Base-by-base conservation (phyloP, 768 basidiomycete genomes). In the Strobilomyces dryophilus region DNA sequence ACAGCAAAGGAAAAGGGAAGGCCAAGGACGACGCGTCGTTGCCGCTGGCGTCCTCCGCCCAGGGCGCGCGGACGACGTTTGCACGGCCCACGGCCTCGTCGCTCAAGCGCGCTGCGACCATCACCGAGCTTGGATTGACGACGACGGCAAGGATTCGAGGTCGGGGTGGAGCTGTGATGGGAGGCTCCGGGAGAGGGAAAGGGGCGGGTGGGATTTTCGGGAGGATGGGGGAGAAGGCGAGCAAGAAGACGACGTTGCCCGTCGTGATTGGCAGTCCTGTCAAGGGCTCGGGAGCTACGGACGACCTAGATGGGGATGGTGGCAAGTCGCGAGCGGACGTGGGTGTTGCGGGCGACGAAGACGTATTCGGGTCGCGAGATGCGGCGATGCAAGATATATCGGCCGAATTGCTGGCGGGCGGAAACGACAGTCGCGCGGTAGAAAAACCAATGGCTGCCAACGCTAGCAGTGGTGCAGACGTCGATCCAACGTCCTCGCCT, bases 201-300 rank as follows among this genome's bases (percentile, higher is more conserved):
- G n/a, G n/a, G n/a, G n/a, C n/a, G 39, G 59, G 56, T 5, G 61
- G 66, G 7, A 64, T 70, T 8, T 64, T 66, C 49, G 58, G 62
- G 26, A 60, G 51, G 51, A 29, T 48, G 8, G 62, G 65, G 3
- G 57, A 62, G 24, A 68, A 67, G 46, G 76, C 66, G 18, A 79
- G 77, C 57, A 73, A 72, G 67, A 73, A 73, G 61, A 69, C 74
- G n/a, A 73, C 61, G 32, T 56, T 79, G 43, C 76, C 78, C 3
- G 69, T 68, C 21, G 78, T 79, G 8, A 64, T 64, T 47, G 79
- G 69, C 5, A 79, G 77, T 52, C 77, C 78, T 3, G 74, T 75
- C 51, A 79, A 80, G 56, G 74, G 67, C 11, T 66, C 65, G 29
- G 58, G 55, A 4, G 31, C 18, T 4, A 43, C 24, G 8, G 52